These are phyloP conservation scores for Catunica adiposa DNA, from an alignment of 2,329 filamentous ascomycete species.

Conservation along the genomic window DNA sequence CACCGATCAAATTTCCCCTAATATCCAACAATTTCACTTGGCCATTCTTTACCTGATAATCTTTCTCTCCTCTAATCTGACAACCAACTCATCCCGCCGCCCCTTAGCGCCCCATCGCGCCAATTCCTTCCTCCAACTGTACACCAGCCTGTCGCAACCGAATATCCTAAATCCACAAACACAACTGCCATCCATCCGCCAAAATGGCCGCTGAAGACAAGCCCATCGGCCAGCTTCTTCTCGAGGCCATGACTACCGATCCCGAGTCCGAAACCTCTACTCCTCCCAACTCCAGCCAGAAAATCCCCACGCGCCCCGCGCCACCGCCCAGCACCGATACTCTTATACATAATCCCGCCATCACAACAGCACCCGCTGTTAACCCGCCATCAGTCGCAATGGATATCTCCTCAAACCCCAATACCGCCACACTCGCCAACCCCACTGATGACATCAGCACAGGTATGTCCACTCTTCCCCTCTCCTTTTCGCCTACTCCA, in stretches of 20 bases:
- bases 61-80: too few relatives aligned
- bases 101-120: too few relatives aligned
- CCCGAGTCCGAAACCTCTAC: not conserved
- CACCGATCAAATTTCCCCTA: too few relatives aligned
- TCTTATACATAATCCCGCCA: not conserved
- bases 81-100: too few relatives aligned
- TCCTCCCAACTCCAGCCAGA: not conserved
- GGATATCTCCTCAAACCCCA: too few relatives aligned
- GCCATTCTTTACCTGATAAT: too few relatives aligned
- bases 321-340: not conserved
- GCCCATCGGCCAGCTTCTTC: not conserved
- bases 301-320: not conserved
- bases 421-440: not conserved
- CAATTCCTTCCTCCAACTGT: too few relatives aligned
- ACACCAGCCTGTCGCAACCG: too few relatives aligned
- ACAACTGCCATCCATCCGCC: not conserved
- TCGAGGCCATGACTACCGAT: not conserved
- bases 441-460: not conserved
- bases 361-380: too few relatives aligned
- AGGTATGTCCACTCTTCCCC: not conserved
- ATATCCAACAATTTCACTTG: too few relatives aligned
- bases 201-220: not conserved
- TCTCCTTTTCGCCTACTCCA: not conserved
- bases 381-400: too few relatives aligned
- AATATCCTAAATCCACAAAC: not conserved